A percentile compares a stretch with the other conserved stretches of the same genome.
These are phyloP conservation scores for Neocallimastix lanati DNA, from an alignment of 192 early-diverging fungal species.

Conservation along the genomic window DNA sequence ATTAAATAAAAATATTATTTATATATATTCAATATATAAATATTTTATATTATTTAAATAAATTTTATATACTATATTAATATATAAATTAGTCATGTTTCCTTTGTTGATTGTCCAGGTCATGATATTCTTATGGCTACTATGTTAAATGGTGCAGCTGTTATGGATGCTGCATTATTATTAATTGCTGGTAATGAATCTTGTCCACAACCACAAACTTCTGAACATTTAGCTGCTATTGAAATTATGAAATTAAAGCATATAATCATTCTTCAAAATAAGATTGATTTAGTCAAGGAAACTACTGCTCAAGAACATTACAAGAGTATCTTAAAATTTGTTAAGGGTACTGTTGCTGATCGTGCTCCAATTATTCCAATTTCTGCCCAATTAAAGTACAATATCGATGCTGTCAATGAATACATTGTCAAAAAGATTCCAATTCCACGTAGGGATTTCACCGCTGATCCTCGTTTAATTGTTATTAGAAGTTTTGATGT, in stretches of 20 bases:
- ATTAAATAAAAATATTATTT: no score
- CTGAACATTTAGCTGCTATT: conserved; percentile 95
- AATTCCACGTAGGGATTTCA: conserved; percentile 79
- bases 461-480: conserved; percentile 75
- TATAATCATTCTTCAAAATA: conserved; percentile 96
- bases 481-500: conserved; percentile 98
- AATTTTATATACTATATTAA: not conserved
- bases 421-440: conserved; percentile 94
- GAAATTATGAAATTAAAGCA: conserved; percentile 97
- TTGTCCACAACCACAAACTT: conserved; percentile 97
- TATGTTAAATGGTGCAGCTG: conserved; percentile 95
- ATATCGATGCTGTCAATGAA: conserved; percentile 93
- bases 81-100: conserved; percentile 52
- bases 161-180: conserved; percentile 96
- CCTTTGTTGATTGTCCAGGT: conserved; percentile 97
- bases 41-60: no score
- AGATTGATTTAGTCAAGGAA: conserved; percentile 93
- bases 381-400: conserved; percentile 96
- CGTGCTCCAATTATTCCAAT: conserved; percentile 91
- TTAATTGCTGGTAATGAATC: conserved; percentile 95
- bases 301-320: conserved; percentile 74
- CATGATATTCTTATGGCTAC: conserved; percentile 99
- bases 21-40: no score
- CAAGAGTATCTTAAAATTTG: conserved; percentile 75
- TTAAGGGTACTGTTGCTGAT: conserved; percentile 86